Percentiles rank a stretch among this genome's conserved stretches.
These are phyloP conservation scores for Myriosclerotinia scirpicola DNA, from an alignment of 2,329 filamentous ascomycete genomes.

Conservation along the genomic window DNA sequence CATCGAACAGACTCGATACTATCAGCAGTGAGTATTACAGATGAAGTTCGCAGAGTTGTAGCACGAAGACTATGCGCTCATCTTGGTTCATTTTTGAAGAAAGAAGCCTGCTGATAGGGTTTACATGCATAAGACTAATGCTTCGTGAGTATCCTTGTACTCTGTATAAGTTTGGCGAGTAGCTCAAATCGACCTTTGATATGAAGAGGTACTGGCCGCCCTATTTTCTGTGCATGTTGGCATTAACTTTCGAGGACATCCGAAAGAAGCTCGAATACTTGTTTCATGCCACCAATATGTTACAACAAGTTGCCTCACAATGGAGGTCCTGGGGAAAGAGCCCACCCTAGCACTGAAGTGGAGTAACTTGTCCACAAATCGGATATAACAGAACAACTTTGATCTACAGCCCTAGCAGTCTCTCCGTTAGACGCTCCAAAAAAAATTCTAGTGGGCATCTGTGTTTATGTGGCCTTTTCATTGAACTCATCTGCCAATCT, in stretches of 20 bases:
- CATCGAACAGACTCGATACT: not conserved
- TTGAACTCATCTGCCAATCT: conserved; percentile 68
- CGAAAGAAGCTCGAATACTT: not conserved
- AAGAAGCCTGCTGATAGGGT: not conserved
- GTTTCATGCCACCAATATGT: not conserved
- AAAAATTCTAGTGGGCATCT: not conserved
- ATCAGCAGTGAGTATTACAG: not conserved
- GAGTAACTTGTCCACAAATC: not conserved
- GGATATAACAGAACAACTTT: not conserved
- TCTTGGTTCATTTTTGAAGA: not conserved
- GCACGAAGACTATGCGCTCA: not conserved
- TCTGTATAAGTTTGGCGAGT: not conserved
- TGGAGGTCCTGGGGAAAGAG: not conserved
- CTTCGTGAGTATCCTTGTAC: not conserved
- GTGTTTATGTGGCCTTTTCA: conserved; percentile 24
- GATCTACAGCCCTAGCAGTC: not conserved
- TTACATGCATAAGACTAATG: not conserved
- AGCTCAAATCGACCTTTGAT: not conserved
- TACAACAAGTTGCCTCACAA: not conserved
- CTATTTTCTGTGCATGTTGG: not conserved
- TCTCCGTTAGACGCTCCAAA: not conserved
- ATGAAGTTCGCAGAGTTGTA: not conserved
- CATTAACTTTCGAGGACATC: not conserved
- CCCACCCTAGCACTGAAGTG: not conserved
- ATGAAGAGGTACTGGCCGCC: not conserved